Percentiles rank a stretch among this genome's conserved stretches.
These are phyloP conservation scores for Diaporthe sp. DNA, from an alignment of 2,329 filamentous ascomycete genomes.

Conservation along the genomic window DNA sequence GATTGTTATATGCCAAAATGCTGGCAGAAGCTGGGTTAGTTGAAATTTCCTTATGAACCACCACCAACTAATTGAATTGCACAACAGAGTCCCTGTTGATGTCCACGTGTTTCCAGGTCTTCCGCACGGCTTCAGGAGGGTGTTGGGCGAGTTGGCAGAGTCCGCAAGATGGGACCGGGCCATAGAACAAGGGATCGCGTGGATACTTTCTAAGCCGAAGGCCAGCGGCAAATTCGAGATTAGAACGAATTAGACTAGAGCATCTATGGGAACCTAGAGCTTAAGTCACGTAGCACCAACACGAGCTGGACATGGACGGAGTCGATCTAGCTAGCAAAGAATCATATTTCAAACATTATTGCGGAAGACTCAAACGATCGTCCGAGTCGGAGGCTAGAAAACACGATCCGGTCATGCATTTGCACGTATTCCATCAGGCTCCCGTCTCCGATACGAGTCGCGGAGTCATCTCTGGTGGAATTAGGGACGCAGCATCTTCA, in stretches of 20 bases:
- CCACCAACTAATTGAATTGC: not conserved
- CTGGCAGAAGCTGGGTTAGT: constrained; percentile 58
- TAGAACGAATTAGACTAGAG: not conserved
- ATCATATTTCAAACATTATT: too few relatives aligned
- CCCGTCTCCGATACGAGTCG: not conserved
- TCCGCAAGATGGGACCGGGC: constrained; percentile 57
- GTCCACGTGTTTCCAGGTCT: constrained; percentile 63
- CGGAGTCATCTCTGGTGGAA: not conserved
- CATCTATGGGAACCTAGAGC: not conserved
- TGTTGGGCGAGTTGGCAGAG: constrained; percentile 54
- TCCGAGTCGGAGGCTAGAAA: too few relatives aligned
- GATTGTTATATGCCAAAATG: constrained; percentile 58
- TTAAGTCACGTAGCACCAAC: not conserved
- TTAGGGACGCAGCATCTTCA: not conserved
- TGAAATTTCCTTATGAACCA: not conserved
- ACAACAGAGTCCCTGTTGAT: constrained; percentile 59
- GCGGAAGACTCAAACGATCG: too few relatives aligned
- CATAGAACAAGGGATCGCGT: constrained; percentile 57
- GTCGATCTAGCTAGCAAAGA: too few relatives aligned
- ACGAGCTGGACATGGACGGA: too few relatives aligned
- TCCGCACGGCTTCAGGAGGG: constrained; percentile 62
- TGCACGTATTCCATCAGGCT: not conserved
- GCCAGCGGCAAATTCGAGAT: not conserved
- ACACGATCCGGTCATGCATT: too few relatives aligned
- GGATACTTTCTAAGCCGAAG: constrained; percentile 45